A percentile compares a stretch with the other conserved stretches of the same genome.
phyloP scores from a whole-genome alignment of 768 basidiomycete genomes.

The Lactarius sp. region DNA sequence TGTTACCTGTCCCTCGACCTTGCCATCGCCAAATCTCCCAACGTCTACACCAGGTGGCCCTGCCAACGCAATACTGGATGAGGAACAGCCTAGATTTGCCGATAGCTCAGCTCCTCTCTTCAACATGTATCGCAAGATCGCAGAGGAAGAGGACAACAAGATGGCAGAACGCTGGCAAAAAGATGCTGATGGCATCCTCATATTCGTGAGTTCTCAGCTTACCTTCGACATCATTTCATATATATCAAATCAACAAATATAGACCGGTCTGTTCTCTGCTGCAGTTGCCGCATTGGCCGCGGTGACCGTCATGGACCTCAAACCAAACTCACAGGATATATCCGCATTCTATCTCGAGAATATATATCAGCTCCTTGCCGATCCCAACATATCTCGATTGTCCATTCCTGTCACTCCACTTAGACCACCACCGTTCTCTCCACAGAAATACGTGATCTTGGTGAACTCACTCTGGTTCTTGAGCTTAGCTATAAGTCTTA shows the following conservation, averaged over 20 bases:
- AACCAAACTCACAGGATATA: neutral
- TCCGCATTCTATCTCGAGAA: neutral
- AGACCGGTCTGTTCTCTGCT: neutral
- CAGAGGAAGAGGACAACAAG: neutral
- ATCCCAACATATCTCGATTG: no score
- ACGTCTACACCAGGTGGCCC: neutral
- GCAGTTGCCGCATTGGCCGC: neutral
- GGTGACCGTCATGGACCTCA: neutral
- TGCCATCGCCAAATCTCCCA: neutral
- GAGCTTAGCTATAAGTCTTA: neutral
- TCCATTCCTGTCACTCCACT: neutral
- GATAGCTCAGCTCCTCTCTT: neutral
- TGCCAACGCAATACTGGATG: neutral
- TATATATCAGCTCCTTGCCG: neutral
- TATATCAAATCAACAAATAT: no score
- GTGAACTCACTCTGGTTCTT: neutral
- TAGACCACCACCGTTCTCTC: neutral
- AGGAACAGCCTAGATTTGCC: neutral
- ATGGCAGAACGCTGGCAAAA: no score
- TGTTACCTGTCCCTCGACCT: neutral
- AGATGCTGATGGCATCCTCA: no score
- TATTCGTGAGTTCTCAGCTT: neutral
- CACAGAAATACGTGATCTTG: neutral
- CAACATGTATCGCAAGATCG: neutral
- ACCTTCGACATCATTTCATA: neutral